phyloP scores from a whole-genome alignment of 179 eudicot species.

The Actinidia arguta region DNA sequence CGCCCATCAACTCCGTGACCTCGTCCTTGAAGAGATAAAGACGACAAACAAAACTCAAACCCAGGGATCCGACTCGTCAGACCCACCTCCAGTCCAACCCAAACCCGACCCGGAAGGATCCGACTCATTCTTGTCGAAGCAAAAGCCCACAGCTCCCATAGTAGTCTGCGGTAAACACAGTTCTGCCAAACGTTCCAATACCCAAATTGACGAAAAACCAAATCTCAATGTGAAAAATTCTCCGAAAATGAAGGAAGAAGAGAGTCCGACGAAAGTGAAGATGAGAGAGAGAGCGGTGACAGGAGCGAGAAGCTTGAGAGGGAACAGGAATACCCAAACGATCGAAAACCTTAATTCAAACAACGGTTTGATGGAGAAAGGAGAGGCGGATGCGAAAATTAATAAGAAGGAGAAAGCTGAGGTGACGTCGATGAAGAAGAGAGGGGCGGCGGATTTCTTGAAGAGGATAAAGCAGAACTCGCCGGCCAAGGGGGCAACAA shows the following conservation, averaged over 20 bases:
- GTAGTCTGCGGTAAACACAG: conserved; percentile 58
- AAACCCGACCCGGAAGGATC: conserved; percentile 28
- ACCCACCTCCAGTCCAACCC: conserved; percentile 25
- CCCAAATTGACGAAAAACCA: conserved; percentile 13
- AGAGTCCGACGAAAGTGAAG: conserved; percentile 18
- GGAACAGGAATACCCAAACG: neutral
- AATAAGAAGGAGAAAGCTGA: conserved; percentile 16
- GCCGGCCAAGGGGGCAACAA: conserved; percentile 20
- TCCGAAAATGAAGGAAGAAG: conserved; percentile 16
- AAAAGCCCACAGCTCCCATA: conserved; percentile 36
- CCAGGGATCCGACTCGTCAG: conserved; percentile 21
- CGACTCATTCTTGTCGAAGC: conserved; percentile 26
- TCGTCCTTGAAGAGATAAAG: conserved; percentile 33
- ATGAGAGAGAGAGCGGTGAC: conserved; percentile 31
- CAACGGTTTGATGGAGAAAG: conserved; percentile 15
- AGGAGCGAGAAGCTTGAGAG: conserved; percentile 33
- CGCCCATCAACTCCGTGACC: conserved; percentile 46
- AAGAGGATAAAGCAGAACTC: conserved; percentile 38
- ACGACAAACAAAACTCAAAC: conserved; percentile 8
- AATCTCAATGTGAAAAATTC: conserved; percentile 19
- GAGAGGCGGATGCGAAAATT: neutral
- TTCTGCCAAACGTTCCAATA: conserved; percentile 36
- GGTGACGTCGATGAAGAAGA: conserved; percentile 36
- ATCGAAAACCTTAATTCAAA: neutral
- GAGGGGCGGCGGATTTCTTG: conserved; percentile 38